A percentile compares a stretch with the other conserved stretches of the same genome.
These are phyloP conservation scores for Botrytis galanthina DNA, from an alignment of 2,329 filamentous ascomycete genomes.

Conservation along the genomic window DNA sequence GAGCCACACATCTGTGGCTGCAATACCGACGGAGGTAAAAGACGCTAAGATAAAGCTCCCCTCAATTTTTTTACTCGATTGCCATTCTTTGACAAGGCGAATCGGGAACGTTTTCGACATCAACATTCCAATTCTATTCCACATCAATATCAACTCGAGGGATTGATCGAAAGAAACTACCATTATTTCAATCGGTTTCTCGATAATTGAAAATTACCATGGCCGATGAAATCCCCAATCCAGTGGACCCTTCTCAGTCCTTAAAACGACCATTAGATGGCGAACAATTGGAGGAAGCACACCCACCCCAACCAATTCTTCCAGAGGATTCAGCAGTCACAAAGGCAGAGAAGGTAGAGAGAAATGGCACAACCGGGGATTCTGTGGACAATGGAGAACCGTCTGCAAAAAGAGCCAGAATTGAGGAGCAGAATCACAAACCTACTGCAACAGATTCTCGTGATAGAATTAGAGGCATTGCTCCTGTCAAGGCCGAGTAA, in stretches of 20 bases:
- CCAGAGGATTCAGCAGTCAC: slow-evolving; percentile 36
- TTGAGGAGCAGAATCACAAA: slow-evolving; percentile 38
- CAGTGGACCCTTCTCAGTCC: slow-evolving; percentile 30
- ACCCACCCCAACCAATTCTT: slow-evolving; percentile 30
- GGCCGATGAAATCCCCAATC: slow-evolving; percentile 26
- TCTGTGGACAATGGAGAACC: slow-evolving; percentile 27
- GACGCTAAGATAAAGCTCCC: slow-evolving; percentile 34
- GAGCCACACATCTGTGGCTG: too few species aligned
- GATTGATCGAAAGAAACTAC: background rate
- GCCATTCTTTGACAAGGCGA: background rate
- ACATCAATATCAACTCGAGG: background rate
- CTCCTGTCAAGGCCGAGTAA: slow-evolving; percentile 38
- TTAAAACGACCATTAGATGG: slow-evolving; percentile 33
- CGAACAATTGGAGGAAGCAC: slow-evolving; percentile 26
- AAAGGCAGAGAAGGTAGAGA: slow-evolving; percentile 36
- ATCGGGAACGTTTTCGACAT: background rate
- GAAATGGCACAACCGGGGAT: slow-evolving; percentile 27
- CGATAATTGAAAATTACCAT: slow-evolving; percentile 22
- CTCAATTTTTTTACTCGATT: slow-evolving; percentile 14
- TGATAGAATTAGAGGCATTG: slow-evolving; percentile 37
- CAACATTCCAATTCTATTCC: background rate
- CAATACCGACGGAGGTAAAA: background rate
- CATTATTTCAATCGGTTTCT: too few species aligned
- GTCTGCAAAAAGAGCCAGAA: slow-evolving; percentile 31
- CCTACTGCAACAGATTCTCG: slow-evolving; percentile 30